A percentile compares a stretch with the other conserved stretches of the same genome.
Conservation (phyloP, 1,284 basidiomycete genomes). For the Malassezia restricta region DNA sequence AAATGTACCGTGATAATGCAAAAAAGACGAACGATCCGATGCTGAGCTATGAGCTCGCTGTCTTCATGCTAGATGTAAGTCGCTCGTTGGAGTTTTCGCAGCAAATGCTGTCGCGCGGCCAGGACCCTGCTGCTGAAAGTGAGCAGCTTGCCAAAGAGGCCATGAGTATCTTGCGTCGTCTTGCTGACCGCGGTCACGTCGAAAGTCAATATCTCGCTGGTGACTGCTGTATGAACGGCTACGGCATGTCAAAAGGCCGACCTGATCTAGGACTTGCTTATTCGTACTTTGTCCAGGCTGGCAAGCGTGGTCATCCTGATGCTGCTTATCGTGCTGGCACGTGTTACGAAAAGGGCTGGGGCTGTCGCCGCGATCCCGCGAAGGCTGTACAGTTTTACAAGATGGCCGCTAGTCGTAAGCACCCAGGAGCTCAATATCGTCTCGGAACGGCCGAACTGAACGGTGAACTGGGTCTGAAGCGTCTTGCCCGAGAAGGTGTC, state of each 20-base stretch:
- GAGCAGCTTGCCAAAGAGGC: constrained; percentile 78
- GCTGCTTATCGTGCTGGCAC: constrained; percentile 90
- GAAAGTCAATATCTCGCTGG: constrained; percentile 93
- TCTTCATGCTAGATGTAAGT: constrained; percentile 88
- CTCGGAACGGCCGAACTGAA: constrained; percentile 92
- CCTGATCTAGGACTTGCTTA: constrained; percentile 96
- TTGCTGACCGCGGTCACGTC: constrained; percentile 84
- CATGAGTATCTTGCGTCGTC: constrained; percentile 67
- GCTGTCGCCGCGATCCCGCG: constrained; percentile 75
- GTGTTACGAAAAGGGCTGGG: constrained; percentile 98
- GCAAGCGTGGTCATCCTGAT: constrained; percentile 96
- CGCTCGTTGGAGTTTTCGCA: constrained; percentile 33
- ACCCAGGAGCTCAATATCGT: constrained; percentile 92
- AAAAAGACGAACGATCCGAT: constrained; percentile 98
- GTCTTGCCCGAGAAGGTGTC: constrained; percentile 84
- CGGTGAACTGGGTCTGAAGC: constrained; percentile 75
- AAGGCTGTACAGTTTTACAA: constrained; percentile 85
- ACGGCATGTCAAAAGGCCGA: constrained; percentile 66
- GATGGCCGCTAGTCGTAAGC: constrained; percentile 77
- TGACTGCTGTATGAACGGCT: constrained; percentile 93
- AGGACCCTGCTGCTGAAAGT: constrained; percentile 29
- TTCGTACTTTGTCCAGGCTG: constrained; percentile 85
- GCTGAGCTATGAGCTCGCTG: constrained; percentile 92
- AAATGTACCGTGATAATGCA: constrained; percentile 90
- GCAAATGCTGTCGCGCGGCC: not conserved